Conservation (phyloP, 2,329 filamentous ascomycete species). For the Colletotrichum navitas region DNA sequence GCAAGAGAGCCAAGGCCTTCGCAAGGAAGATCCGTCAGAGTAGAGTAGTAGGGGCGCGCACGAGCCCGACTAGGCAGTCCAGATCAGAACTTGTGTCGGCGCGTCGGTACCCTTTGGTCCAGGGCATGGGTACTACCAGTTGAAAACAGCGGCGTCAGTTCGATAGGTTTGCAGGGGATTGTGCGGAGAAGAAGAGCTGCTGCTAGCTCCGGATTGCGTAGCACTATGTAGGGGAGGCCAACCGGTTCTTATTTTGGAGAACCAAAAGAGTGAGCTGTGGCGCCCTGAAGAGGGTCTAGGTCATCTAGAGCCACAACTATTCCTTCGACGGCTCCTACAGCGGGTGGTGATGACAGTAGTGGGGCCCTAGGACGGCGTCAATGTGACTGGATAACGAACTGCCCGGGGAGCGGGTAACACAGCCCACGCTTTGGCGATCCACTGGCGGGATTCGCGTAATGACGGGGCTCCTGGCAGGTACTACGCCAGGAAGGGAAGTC, state of each 20-base stretch:
- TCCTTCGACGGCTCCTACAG: constrained; percentile 11
- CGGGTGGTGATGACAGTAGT: constrained; percentile 32
- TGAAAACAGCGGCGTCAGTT: constrained; percentile 1
- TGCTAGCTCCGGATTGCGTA: constrained; percentile 1
- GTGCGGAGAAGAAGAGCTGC: not conserved
- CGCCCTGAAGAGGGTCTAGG: constrained; percentile 22
- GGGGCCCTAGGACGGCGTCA: constrained; percentile 25
- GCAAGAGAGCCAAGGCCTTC: constrained; percentile 9
- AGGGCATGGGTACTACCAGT: constrained; percentile 24
- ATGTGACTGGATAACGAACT: constrained; percentile 14
- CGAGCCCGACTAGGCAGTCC: constrained; percentile 3
- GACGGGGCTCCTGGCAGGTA: constrained; percentile 31
- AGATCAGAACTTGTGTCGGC: constrained; percentile 10
- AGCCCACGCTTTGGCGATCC: constrained; percentile 29
- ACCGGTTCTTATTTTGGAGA: constrained; percentile 17
- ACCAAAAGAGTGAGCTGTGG: constrained; percentile 16
- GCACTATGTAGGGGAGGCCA: constrained; percentile 5
- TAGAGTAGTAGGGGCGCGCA: not conserved
- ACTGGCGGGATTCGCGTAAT: constrained; percentile 26
- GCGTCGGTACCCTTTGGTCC: constrained; percentile 12
- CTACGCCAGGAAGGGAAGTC: constrained; percentile 34
- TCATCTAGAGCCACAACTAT: constrained; percentile 34
- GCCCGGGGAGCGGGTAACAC: constrained; percentile 30
- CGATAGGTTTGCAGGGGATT: not conserved
- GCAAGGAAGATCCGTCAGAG: constrained; percentile 8